Conservation (phyloP, 164 flowering plant species). For the Vitis vinifera region ASM3070453v1 NC_081819.1:20421501-20422000, state of each 20-base stretch:
- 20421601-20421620: no score
- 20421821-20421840: constrained; percentile 99
- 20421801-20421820: constrained; percentile 89
- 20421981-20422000: constrained; percentile 49
- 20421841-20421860: constrained; percentile 99
- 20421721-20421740: constrained; percentile 17
- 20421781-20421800: constrained; percentile 42
- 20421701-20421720: constrained; percentile 46
- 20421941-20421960: constrained; percentile 46
- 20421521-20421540: no score
- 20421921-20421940: constrained; percentile 81
- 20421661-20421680: neutral
- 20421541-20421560: neutral
- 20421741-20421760: constrained; percentile 14
- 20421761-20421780: constrained; percentile 23
- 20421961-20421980: constrained; percentile 66
- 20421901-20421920: constrained; percentile 77
- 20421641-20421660: neutral
- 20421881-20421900: constrained; percentile 92
- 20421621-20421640: neutral
- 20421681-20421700: constrained; percentile 11
- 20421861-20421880: constrained; percentile 96
- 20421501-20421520: neutral
- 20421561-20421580: neutral
- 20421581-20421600: neutral